These are phyloP conservation scores for Cystobasidium ongulense DNA, from an alignment of 768 basidiomycete species.

Conservation along the genomic window DNA sequence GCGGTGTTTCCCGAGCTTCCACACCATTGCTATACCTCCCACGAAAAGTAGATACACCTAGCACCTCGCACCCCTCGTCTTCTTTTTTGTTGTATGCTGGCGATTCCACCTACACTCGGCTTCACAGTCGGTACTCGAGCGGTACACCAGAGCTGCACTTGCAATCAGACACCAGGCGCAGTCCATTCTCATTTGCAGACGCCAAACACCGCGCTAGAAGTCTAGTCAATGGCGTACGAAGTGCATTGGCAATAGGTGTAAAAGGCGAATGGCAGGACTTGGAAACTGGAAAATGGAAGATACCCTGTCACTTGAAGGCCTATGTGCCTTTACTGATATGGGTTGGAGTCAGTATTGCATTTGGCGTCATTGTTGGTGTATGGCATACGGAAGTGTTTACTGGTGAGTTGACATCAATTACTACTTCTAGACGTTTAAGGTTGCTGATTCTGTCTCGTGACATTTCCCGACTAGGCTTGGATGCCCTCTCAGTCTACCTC, in stretches of 20 bases:
- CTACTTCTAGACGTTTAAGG: neutral
- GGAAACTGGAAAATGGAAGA: neutral
- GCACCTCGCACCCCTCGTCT: neutral
- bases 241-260: constrained; percentile 6
- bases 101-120: neutral
- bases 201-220: neutral
- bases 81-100: neutral
- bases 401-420: constrained; percentile 52
- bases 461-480: constrained; percentile 70
- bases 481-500: constrained; percentile 70
- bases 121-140: neutral
- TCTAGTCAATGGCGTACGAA: neutral
- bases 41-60: neutral
- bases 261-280: constrained; percentile 13
- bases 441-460: no score
- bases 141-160: neutral
- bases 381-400: constrained; percentile 74
- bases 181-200: neutral
- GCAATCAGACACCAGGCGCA: neutral
- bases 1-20: neutral
- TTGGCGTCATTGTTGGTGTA: constrained; percentile 70
- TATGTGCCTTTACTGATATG: constrained; percentile 74
- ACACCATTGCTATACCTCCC: neutral
- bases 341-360: constrained; percentile 64
- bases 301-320: constrained; percentile 41